A percentile compares a stretch with the other conserved stretches of the same genome.
phyloP scores from a whole-genome alignment of 169 alveolate species.

The Cryptosporidium sp. region DNA sequence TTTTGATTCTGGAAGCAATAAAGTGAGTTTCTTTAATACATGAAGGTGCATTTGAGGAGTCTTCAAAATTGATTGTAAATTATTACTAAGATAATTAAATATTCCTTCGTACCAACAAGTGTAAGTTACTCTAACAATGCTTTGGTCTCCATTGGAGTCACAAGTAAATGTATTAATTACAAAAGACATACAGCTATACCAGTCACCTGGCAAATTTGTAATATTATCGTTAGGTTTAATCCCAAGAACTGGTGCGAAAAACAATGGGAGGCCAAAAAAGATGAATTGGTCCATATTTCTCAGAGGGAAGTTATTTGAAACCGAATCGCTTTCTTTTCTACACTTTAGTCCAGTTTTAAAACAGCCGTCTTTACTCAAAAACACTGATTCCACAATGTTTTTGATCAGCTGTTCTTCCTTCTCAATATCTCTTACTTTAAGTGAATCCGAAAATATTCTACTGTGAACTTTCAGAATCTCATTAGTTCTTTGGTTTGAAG shows the following conservation, averaged over 20 bases:
- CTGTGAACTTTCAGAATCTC: constrained; percentile 54
- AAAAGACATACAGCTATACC: constrained; percentile 56
- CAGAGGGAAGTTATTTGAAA: background rate
- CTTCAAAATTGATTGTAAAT: constrained; percentile 33
- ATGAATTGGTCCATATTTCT: constrained; percentile 24
- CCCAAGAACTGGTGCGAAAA: constrained; percentile 25
- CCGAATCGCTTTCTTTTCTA: background rate
- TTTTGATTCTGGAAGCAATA: constrained; percentile 7
- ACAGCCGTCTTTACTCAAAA: background rate
- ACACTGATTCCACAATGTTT: background rate
- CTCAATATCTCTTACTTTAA: constrained; percentile 56
- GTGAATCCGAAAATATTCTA: constrained; percentile 48
- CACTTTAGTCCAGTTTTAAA: background rate
- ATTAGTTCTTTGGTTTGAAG: constrained; percentile 40
- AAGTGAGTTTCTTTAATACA: constrained; percentile 24
- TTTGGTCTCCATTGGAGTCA: background rate
- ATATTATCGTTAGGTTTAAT: constrained; percentile 23
- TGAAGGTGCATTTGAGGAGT: constrained; percentile 61
- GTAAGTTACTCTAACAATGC: constrained; percentile 5
- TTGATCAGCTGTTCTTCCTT: constrained; percentile 43
- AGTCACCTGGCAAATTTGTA: constrained; percentile 38
- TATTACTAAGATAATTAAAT: background rate
- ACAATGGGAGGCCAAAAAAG: constrained; percentile 22
- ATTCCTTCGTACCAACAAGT: constrained; percentile 72
- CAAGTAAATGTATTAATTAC: background rate